Percentiles rank a stretch among this genome's conserved stretches.
phyloP scores from a whole-genome alignment of 2,329 filamentous ascomycete species.

The Stylonectria norvegica region DNA sequence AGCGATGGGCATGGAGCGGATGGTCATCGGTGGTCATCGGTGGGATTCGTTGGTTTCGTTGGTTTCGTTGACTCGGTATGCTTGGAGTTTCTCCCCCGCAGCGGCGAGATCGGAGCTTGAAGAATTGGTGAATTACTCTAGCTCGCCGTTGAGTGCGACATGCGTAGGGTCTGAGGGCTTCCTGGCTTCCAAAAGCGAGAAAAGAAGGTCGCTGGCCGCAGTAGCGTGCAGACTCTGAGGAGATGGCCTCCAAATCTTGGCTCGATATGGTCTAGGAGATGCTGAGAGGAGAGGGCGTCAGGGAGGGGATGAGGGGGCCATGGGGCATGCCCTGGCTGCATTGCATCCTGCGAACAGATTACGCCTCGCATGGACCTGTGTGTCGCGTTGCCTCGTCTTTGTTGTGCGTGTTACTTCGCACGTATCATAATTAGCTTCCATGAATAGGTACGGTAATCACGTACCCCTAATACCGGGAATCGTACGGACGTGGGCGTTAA shows the following conservation, averaged over 20 bases:
- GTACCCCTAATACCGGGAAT: too few relatives aligned
- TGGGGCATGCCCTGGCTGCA: slow-evolving; percentile 15
- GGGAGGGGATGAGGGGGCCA: slow-evolving; percentile 10
- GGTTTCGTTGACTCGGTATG: too few relatives aligned
- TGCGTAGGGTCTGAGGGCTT: slow-evolving; percentile 18
- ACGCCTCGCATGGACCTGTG: slow-evolving; percentile 6
- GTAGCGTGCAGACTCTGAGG: slow-evolving; percentile 19
- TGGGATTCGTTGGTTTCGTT: too few relatives aligned
- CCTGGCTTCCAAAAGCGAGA: slow-evolving; percentile 23
- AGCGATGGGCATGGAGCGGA: too few relatives aligned
- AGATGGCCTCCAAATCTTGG: slow-evolving; percentile 17
- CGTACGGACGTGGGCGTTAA: too few relatives aligned
- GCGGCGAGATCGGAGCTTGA: slow-evolving; percentile 26
- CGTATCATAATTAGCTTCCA: too few relatives aligned
- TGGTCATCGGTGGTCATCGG: too few relatives aligned
- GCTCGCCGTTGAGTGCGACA: slow-evolving; percentile 10
- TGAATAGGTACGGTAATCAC: too few relatives aligned
- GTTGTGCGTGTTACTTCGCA: too few relatives aligned
- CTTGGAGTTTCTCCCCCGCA: too few relatives aligned
- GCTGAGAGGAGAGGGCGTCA: slow-evolving; percentile 5
- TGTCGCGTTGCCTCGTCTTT: slow-evolving; percentile 6
- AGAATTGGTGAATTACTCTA: slow-evolving; percentile 22
- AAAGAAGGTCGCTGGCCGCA: slow-evolving; percentile 24
- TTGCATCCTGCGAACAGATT: slow-evolving; percentile 23
- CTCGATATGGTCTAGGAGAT: slow-evolving; percentile 19